Conservation (phyloP, 164 flowering plant species). For the Nymphaea colorata region DNA sequence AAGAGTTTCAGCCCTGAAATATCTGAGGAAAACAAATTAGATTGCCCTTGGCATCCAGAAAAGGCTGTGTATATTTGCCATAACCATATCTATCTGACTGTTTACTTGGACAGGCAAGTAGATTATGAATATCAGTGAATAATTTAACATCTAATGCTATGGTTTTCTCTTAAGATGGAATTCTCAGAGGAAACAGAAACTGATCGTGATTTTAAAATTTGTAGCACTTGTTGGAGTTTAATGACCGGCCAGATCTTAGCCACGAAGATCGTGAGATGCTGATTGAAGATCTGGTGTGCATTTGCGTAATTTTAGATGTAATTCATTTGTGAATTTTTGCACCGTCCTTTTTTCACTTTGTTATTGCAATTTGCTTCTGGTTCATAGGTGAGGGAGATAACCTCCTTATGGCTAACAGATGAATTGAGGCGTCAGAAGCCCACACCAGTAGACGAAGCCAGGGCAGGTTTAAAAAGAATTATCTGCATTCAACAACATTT, state of each 20-base stretch:
- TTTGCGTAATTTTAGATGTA: neutral
- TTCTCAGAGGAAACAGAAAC: too few species aligned
- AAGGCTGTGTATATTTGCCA: too few species aligned
- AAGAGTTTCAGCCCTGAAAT: too few species aligned
- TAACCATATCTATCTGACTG: too few species aligned
- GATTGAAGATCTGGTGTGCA: conserved; percentile 83
- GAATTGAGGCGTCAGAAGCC: conserved; percentile 92
- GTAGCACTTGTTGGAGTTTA: conserved; percentile 83
- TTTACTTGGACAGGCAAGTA: too few species aligned
- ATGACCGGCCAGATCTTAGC: conserved; percentile 70
- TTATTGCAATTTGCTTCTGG: conserved; percentile 5
- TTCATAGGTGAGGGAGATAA: conserved; percentile 72
- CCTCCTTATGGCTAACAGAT: conserved; percentile 93
- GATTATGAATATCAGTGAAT: too few species aligned
- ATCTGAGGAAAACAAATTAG: too few species aligned
- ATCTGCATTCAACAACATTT: too few species aligned
- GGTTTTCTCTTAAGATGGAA: too few species aligned
- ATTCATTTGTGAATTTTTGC: neutral
- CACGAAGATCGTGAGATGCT: conserved; percentile 80
- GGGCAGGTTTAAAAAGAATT: conserved; percentile 44
- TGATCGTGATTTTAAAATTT: neutral
- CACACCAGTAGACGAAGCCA: conserved; percentile 95
- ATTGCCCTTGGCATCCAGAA: too few species aligned
- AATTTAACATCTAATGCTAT: too few species aligned
- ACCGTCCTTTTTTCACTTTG: neutral